Base-by-base conservation (phyloP, 768 basidiomycete genomes). In the Termitomyces sp. region DNA sequence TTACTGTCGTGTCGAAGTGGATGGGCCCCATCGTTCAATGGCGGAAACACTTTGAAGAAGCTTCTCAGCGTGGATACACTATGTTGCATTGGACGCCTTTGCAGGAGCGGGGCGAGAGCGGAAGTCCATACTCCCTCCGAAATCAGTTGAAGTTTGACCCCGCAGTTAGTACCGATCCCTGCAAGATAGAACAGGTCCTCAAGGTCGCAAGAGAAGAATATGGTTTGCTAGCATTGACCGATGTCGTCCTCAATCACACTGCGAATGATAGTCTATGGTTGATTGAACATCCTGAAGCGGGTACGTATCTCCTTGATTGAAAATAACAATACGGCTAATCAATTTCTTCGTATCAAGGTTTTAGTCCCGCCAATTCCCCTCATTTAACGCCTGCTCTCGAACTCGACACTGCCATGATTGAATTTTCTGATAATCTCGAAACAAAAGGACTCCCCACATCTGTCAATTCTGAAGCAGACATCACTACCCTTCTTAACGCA, bases 31-130 rank as follows among this genome's bases (percentile, higher is more conserved):
- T 93, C 40, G 73, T 78, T 11, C 79, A 87, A 36, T 98, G 97
- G 97, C 79, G 76, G 48, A 79, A 81, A 3, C 86, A 92, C 70
- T 92, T 97, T 65, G 80, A 83, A 53, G 94, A 96, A 74, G 91
- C 94, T 11, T 85, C 87, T 56, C 82, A 92, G 57, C 81, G 96
- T 52, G 96, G 97, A 1, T 99, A 99, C 79, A 99, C 96, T 56
- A 97, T 98, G 94, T 77, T 99, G 47, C 97, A 99, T 70, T 99
- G 91, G 80, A 92, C 96, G 0, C 97, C 97, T 0, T 78, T 99
- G 6, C 96, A 99, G 74, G 89, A 92, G 71, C 81, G 96, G 38
- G 97, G 97, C 25, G 83, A 86, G 64, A 93, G 91, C 65, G 84
- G 91, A 63, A 95, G 92, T 66, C 97, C 97, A 0, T 99, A 98